phyloP scores from a whole-genome alignment of 2,329 filamentous ascomycete species.

The Microdochium nivale region DNA sequence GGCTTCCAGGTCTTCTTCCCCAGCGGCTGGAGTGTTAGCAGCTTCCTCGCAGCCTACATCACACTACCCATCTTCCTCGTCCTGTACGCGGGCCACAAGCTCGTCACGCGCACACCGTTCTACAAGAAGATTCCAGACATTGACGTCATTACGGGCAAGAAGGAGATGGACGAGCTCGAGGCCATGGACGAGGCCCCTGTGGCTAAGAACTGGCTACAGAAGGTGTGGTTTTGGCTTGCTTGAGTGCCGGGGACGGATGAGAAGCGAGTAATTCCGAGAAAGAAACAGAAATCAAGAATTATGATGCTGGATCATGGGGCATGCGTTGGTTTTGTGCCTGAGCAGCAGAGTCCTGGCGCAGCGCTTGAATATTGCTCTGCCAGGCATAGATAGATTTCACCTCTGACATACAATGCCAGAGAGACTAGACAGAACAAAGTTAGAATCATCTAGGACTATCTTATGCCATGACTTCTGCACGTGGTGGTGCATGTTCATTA shows the following conservation, averaged over 20 bases:
- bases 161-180: constrained; percentile 52
- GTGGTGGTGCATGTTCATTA: no score
- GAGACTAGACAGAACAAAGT: no score
- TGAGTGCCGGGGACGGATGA: constrained; percentile 10
- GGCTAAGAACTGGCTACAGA: constrained; percentile 41
- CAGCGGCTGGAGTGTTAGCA: constrained; percentile 49
- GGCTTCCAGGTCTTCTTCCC: constrained; percentile 70
- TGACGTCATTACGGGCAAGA: constrained; percentile 49
- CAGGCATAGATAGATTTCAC: no score
- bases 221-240: constrained; percentile 48
- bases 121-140: constrained; percentile 36
- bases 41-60: constrained; percentile 59
- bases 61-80: constrained; percentile 52
- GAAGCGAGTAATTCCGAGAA: no score
- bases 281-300: no score
- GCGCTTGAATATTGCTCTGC: no score
- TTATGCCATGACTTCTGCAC: no score
- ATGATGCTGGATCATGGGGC: no score
- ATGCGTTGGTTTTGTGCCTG: no score
- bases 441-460: no score
- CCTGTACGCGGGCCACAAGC: constrained; percentile 54
- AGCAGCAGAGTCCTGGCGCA: no score
- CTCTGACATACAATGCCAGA: no score
- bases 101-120: constrained; percentile 33
- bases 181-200: constrained; percentile 36